Evolutionary conservation across 306 rosid genomes (phyloP), one percentile per base, ranked within the genome.

Genomic region (Adenanthera pavonina): DNA sequence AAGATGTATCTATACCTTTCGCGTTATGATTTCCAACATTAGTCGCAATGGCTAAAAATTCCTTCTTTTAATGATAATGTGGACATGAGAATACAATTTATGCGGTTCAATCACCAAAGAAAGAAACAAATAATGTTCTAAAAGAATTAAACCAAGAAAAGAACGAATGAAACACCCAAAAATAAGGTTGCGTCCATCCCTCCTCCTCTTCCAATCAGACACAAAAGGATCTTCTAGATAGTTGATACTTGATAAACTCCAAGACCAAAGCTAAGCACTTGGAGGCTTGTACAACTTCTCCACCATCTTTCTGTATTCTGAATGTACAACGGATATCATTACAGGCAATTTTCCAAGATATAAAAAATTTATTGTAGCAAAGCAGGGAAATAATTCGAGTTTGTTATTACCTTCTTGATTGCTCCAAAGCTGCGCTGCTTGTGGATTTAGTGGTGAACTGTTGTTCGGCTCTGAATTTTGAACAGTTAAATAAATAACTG

Each of bases 301-400:
- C 83, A 94, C 97, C 98, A 89, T 91, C 91, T 91, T 94, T 81
- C 97, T 85, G 82, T 94, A 94, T 43, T 92, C 98, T 94, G 94
- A 83, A 4, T 43, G 35, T 44, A 82, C 51, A 71, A 1, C 17
- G 44, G 71, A 82, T 65, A 44, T 17, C 46, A 48, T n/a, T 49
- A 74, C 13, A 85, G 73, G 76, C 47, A 53, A 40, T 20, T 51
- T 3, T 17, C 14, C 12, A 57, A n/a, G 75, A 15, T 25, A 44
- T 35, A 67, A 77, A 76, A 74, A 81, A 2, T 44, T 34, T 20
- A 47, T 54, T 48, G 7, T 10, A 47, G 10, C 4, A 15, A 38
- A 71, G 62, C 6, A 12, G 51, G 75, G 35, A 30, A 69, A 65
- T 25, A 6, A 38, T 38, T 46, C 16, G 40, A 61, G 16, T 52